These are phyloP conservation scores for Ophiocordyceps camponoti-leonardi DNA, from an alignment of 2,329 filamentous ascomycete genomes.

Conservation along the genomic window DNA sequence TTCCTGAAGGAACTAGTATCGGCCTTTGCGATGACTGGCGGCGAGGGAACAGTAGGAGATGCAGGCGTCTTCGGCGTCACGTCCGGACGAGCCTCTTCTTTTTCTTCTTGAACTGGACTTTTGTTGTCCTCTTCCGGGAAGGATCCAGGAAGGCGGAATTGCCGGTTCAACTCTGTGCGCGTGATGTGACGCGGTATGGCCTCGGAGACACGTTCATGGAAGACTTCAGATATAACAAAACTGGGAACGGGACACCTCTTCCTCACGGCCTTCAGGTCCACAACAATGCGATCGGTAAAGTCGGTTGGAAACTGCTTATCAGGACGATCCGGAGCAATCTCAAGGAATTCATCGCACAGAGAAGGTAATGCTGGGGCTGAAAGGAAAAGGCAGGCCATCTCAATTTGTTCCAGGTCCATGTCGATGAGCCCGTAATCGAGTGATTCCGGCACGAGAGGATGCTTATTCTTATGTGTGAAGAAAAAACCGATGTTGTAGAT, in stretches of 20 bases:
- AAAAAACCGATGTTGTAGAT: constrained; percentile 12
- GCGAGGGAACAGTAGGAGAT: not conserved
- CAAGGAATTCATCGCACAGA: constrained; percentile 10
- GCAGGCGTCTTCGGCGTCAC: not conserved
- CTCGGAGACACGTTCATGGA: constrained; percentile 7
- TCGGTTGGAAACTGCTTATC: constrained; percentile 5
- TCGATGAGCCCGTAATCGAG: constrained; percentile 8
- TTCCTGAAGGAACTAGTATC: not conserved
- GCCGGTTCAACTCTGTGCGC: constrained; percentile 5
- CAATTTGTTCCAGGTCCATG: constrained; percentile 5
- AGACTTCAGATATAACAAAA: constrained; percentile 10
- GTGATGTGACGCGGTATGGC: constrained; percentile 6
- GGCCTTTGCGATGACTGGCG: constrained; percentile 1
- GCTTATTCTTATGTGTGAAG: constrained; percentile 9
- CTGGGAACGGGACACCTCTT: constrained; percentile 11
- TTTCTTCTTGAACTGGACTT: too few relatives aligned
- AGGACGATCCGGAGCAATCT: constrained; percentile 1
- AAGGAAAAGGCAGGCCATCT: constrained; percentile 9
- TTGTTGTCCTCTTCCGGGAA: constrained; percentile 8
- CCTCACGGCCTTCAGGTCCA: constrained; percentile 13
- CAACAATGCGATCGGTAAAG: constrained; percentile 10
- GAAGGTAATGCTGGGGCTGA: constrained; percentile 9
- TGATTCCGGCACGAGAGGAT: constrained; percentile 8
- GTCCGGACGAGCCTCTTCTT: too few relatives aligned
- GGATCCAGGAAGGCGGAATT: constrained; percentile 9